phyloP scores from a whole-genome alignment of 768 basidiomycete species.

The Suillus fuscotomentosus region DNA sequence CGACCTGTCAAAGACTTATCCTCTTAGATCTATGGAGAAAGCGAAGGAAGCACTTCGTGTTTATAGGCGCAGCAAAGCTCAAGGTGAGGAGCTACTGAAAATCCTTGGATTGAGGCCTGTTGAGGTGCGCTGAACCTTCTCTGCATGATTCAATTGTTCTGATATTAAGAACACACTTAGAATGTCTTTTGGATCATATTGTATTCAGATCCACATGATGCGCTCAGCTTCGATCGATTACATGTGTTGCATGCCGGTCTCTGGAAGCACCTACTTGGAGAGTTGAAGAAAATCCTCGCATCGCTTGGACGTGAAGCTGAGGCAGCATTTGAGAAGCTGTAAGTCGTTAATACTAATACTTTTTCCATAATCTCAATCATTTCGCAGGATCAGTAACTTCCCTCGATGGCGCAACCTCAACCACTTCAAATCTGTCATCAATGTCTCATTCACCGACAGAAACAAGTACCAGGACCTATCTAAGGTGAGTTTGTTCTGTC shows the following conservation, averaged over 20 bases:
- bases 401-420: constrained; percentile 35
- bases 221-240: constrained; percentile 38
- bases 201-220: constrained; percentile 33
- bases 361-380: not conserved
- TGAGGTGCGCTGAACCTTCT: constrained; percentile 3
- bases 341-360: constrained; percentile 8
- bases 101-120: constrained; percentile 16
- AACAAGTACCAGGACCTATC: constrained; percentile 35
- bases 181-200: constrained; percentile 41
- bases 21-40: constrained; percentile 14
- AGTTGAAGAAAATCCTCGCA: constrained; percentile 23
- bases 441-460: constrained; percentile 33
- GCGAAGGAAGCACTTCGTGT: constrained; percentile 11
- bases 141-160: not conserved
- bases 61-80: not conserved
- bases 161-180: constrained; percentile 16
- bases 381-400: constrained; percentile 24
- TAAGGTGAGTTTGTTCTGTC: constrained; percentile 24
- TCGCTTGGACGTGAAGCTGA: constrained; percentile 10
- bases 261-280: constrained; percentile 30
- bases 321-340: constrained; percentile 22
- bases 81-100: constrained; percentile 23
- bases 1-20: constrained; percentile 18
- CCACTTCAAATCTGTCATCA: constrained; percentile 27
- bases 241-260: constrained; percentile 35